Base-by-base conservation (phyloP, 768 basidiomycete species). In the Rhizopogon vesiculosus region DNA sequence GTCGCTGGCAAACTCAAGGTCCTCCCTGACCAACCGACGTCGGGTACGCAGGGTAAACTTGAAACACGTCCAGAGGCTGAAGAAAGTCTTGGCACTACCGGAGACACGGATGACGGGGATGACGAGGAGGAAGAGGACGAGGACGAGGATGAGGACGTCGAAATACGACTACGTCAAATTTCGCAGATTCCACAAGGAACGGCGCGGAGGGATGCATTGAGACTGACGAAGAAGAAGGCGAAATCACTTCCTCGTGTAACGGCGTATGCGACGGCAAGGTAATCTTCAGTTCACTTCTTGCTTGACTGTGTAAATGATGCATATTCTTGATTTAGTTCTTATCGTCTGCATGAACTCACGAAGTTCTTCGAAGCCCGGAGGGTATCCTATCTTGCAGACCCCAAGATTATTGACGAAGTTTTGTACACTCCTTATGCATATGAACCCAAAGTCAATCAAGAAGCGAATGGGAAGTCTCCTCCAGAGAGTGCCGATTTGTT, bases 211-310 rank as follows among this genome's bases (percentile, higher is more conserved):
- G 95, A 98, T 74, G 95, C 95, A 3, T 72, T 93, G 58, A 86
- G 79, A 56, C 71, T 98, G 60, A 98, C 94, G 2, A 96, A 97
- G 75, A 94, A 91, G 75, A 96, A 95, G 68, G 93, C 93, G 2
- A 95, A 94, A 67, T 85, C 84, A 12, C 69, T 97, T 12, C 94
- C 94, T 33, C 76, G 95, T 62, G 95, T 95, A n/a, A 97, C 95
- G 2, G 95, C 94, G 5, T 97, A 96, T 71, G 93, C 94, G 43
- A 97, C 93, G 15, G 91, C 94, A 33, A 86, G 81, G 94, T 94
- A 70, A 62, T 77, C 57, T 16, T 22, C 33, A 4, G 7, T 35
- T 42, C 42, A 38, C 19, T 41, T 38, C 18, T 7, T 44, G 35
- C 28, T 56, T 29, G 16, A 35, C 42, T 25, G 12, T 28, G 6